phyloP scores from a whole-genome alignment of 441 rosid species.

The California macrophylla region DNA sequence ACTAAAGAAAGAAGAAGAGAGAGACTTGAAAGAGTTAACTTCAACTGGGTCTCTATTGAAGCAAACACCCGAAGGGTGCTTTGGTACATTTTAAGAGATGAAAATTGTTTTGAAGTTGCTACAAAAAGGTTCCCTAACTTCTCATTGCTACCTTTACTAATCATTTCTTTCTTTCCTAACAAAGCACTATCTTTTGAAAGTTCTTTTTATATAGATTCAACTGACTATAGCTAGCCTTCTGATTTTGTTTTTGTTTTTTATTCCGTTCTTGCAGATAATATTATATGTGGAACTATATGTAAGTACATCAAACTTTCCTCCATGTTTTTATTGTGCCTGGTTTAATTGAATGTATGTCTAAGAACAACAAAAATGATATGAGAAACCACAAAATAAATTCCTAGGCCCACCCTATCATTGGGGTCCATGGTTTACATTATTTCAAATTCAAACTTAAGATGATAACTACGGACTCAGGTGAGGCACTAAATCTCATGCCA shows the following conservation, averaged over 20 bases:
- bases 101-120: background rate
- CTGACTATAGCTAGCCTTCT: background rate
- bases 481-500: background rate
- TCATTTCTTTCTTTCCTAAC: background rate
- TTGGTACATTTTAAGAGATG: background rate
- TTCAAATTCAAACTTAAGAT: too few relatives aligned
- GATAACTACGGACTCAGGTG: background rate
- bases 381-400: background rate
- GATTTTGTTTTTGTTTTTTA: background rate
- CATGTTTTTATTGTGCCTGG: background rate
- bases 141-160: background rate
- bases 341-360: background rate
- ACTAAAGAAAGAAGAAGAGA: background rate
- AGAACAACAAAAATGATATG: background rate
- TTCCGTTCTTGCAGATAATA: slow-evolving; percentile 47
- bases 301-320: slow-evolving; percentile 8
- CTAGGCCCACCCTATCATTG: background rate
- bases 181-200: background rate
- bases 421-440: background rate
- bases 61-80: background rate
- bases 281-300: slow-evolving; percentile 74
- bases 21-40: background rate
- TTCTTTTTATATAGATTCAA: background rate
- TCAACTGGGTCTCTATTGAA: background rate
- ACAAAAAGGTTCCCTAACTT: background rate